Percentiles rank a stretch among this genome's conserved stretches.
Evolutionary conservation across 495 filamentous ascomycete genomes (phyloP).

Genomic region (Xylaria sp.): DNA sequence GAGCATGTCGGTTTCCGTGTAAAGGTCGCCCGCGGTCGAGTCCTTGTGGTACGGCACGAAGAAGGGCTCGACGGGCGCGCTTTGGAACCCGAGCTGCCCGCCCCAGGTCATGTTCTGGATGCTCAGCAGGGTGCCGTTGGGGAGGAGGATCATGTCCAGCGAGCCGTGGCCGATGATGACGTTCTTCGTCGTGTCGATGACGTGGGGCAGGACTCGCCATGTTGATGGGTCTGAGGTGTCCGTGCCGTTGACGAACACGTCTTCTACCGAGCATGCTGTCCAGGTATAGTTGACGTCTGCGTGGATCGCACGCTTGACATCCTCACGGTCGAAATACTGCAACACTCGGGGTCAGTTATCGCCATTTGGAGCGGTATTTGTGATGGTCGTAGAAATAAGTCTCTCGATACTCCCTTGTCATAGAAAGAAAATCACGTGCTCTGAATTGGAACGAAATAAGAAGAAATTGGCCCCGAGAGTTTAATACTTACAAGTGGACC

Average conservation of each 20-base stretch:
- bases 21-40: slow-evolving; percentile 30
- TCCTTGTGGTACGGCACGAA: slow-evolving; percentile 69
- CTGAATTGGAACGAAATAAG: no score
- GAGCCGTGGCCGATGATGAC: slow-evolving; percentile 77
- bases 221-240: slow-evolving; percentile 60
- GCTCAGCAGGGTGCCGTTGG: slow-evolving; percentile 72
- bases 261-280: slow-evolving; percentile 61
- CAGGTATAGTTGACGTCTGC: slow-evolving; percentile 66
- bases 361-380: no score
- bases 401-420: no score
- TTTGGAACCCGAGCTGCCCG: slow-evolving; percentile 73
- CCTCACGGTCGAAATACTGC: slow-evolving; percentile 80
- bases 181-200: slow-evolving; percentile 75
- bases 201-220: slow-evolving; percentile 65
- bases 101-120: slow-evolving; percentile 91
- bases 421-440: no score
- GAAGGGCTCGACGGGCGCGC: slow-evolving; percentile 62
- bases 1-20: slow-evolving; percentile 33
- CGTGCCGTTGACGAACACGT: slow-evolving; percentile 65
- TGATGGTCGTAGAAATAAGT: no score
- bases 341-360: slow-evolving; percentile 1
- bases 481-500: no score
- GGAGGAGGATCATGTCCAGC: slow-evolving; percentile 65
- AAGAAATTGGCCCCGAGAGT: no score
- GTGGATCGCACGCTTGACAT: slow-evolving; percentile 77